A percentile compares a stretch with the other conserved stretches of the same genome.
These are phyloP conservation scores for Rhododendron henanense DNA, from an alignment of 148 eudicot genomes.

Conservation along the genomic window DNA sequence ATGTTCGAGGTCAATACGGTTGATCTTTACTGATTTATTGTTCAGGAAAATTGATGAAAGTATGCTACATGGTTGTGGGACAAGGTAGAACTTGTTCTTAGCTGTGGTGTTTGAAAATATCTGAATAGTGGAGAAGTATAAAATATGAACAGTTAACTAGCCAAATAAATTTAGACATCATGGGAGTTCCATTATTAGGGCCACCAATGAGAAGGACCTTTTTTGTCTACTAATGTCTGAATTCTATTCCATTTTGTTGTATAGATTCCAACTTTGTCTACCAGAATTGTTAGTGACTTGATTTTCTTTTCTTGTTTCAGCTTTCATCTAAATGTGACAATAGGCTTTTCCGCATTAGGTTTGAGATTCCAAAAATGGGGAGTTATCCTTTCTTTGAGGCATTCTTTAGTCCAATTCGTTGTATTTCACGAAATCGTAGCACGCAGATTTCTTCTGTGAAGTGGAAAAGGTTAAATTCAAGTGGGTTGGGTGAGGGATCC, in stretches of 20 bases:
- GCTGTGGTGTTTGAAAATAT: neutral
- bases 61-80: neutral
- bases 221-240: neutral
- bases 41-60: neutral
- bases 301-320: conserved; percentile 38
- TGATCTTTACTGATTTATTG: neutral
- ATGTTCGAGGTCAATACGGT: neutral
- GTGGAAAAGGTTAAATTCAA: conserved; percentile 58
- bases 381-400: conserved; percentile 55
- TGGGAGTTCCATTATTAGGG: neutral
- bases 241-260: neutral
- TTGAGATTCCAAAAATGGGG: conserved; percentile 40
- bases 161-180: neutral
- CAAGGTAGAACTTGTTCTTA: neutral
- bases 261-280: neutral
- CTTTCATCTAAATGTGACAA: conserved; percentile 75
- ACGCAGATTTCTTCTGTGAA: conserved; percentile 36
- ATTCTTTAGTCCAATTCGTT: conserved; percentile 57
- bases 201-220: neutral
- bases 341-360: conserved; percentile 67
- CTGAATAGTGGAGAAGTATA: neutral
- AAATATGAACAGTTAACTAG: neutral
- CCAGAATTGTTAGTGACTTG: conserved; percentile 5
- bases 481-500: conserved; percentile 40
- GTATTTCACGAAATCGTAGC: conserved; percentile 53